Percentiles rank a stretch among this genome's conserved stretches.
These are phyloP conservation scores for Nepenthes mirabilis DNA, from an alignment of 148 eudicot genomes.

Conservation along the genomic window DNA sequence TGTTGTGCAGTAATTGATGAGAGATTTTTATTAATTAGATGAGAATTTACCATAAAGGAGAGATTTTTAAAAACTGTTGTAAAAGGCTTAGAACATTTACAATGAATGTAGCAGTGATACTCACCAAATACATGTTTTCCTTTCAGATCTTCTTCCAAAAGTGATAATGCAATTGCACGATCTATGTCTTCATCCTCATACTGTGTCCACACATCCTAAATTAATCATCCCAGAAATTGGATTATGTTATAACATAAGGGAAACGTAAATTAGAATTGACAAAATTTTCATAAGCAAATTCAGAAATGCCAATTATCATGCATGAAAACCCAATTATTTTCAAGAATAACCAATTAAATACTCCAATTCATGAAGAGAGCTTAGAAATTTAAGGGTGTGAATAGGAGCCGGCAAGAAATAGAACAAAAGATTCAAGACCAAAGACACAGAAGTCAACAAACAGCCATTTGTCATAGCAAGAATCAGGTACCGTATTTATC, in stretches of 20 bases:
- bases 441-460: neutral
- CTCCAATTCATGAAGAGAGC: too few species aligned
- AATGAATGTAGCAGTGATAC: constrained; percentile 10
- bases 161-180: constrained; percentile 65
- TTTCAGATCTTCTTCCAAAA: constrained; percentile 43
- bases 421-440: too few species aligned
- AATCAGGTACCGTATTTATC: constrained; percentile 18
- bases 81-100: neutral
- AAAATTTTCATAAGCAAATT: too few species aligned
- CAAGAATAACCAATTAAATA: neutral
- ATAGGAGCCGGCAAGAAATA: too few species aligned
- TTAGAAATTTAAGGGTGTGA: too few species aligned
- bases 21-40: neutral
- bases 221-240: neutral
- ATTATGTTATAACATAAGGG: neutral
- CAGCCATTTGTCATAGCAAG: neutral
- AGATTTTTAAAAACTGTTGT: neutral
- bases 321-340: neutral
- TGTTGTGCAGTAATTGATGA: too few species aligned
- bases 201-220: constrained; percentile 32
- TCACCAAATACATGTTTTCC: constrained; percentile 28
- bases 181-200: constrained; percentile 45
- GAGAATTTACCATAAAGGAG: neutral
- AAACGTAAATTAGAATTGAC: neutral
- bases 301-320: too few species aligned